Evolutionary conservation across 2,329 filamentous ascomycete species (phyloP), one percentile per base, ranked within the genome.

Genomic region (Tolypocladium inflatum): DNA sequence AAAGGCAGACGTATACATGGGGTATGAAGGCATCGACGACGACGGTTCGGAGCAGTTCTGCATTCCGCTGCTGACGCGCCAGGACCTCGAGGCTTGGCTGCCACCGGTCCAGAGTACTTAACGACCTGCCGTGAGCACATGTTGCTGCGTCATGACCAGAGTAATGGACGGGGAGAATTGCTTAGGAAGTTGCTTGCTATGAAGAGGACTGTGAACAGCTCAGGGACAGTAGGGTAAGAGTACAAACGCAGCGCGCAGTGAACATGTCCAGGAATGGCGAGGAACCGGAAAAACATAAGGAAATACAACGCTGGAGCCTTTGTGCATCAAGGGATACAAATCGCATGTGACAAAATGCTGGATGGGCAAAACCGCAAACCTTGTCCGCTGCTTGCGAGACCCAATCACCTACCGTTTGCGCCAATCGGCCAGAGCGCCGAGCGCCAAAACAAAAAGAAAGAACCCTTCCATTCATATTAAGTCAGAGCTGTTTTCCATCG

Each of bases 401-500:
- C 23, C 17, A 1, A 10, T 50, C 23, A 50, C 45, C 45, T 50
- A 50, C 45, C 43, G 21, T 43, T 15, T 8, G 8, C 17, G 0
- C 2, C 23, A 10, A 13, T 35, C 30, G 5, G 30, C 4, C 19
- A 48, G 30, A 35, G 19, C 30, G 5, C 48, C 15, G 4, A 5
- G 30, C 13, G 48, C 30, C 10, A 9, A 57, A 59, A 30, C 2
- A 13, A 43, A 56, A 55, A 50, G 57, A 37, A 54, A 61, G 52
- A 56, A 55, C 51, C 60, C 68, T 70, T 71, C 70, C 70, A 73
- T 75, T 76, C 73, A 63, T 68, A 58, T 78, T 75, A 76, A 75
- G 74, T 97, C 93, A 97, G 93, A 97, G 90, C 89, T 95, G 88
- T 91, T 89, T 87, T 68, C 89, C 82, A 88, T 90, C 85, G 92